Evolutionary conservation across 768 basidiomycete genomes (phyloP), one percentile per base, ranked within the genome.

Genomic region (Leccinum boreale): DNA sequence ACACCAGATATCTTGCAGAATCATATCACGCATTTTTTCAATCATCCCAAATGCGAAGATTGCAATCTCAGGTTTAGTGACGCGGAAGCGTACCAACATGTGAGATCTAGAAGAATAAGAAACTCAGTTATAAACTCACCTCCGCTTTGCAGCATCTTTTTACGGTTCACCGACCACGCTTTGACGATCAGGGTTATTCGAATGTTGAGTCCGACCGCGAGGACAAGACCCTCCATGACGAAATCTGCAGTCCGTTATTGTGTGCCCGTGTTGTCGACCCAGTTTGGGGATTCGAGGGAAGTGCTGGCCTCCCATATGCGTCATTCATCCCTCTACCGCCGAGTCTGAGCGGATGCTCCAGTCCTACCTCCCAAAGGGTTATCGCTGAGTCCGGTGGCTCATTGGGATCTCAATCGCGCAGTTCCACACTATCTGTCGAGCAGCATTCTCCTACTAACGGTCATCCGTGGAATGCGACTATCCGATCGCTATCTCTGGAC

Each of bases 61-160:
- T 83, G 81, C 52, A 63, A 68, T n/a, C 52, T 73, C 47, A 77
- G 79, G 29, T 81, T 80, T 56, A 59, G 68, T 47, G 76, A 79
- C 56, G 65, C 72, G 24, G 70, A 70, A 46, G 69, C 70, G 2
- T 71, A 75, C 57, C 67, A 73, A 58, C 62, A 74, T 50, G 80
- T 80, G 57, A 55, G 73, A 26, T 36, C 51, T 21, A 28, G 24
- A 29, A 2, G 52, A 36, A 15, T 23, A 33, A 23, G 31, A 29
- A 45, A 28, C 35, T 5, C 35, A 8, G 5, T 42, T 28, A 50
- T 64, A 21, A 58, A 52, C 47, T 15, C 12, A 17, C 28, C 17
- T 51, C 39, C 19, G 3, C 11, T 14, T 36, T 29, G 14, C 50
- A 72, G 70, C 70, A 72, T 49, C 63, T 72, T 44, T 73, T 72